Conservation (phyloP, 139 green algal genomes). For the Penium margaritaceum region DNA sequence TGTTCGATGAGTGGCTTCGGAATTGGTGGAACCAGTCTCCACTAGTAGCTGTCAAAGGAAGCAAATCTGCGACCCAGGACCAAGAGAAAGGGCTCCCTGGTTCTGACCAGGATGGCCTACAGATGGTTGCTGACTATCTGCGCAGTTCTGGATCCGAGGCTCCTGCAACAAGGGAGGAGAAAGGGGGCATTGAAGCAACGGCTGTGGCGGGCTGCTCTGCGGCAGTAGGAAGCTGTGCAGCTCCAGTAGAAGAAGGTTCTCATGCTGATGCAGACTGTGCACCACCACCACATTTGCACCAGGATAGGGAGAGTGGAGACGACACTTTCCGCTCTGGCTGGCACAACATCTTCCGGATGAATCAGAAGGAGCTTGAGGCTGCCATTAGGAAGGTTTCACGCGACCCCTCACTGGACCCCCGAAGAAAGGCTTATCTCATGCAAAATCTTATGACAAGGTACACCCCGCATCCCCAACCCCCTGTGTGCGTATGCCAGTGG, state of each 20-base stretch:
- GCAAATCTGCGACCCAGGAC: no score
- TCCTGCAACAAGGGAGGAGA: background rate
- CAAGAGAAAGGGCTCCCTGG: no score
- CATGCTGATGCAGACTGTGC: no score
- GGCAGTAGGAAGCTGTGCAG: background rate
- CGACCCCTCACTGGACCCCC: constrained; percentile 76
- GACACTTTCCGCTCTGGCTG: constrained; percentile 77
- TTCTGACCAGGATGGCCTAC: constrained; percentile 6
- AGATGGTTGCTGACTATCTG: constrained; percentile 31
- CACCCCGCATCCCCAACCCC: background rate
- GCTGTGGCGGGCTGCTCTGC: background rate
- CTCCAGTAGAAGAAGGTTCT: no score
- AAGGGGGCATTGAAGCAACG: background rate
- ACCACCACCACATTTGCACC: no score
- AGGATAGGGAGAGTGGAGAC: no score
- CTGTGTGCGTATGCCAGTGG: background rate
- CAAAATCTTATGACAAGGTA: constrained; percentile 87
- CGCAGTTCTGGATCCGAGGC: background rate
- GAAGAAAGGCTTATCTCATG: constrained; percentile 91
- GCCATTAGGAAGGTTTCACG: constrained; percentile 76
- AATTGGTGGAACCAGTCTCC: constrained; percentile 47
- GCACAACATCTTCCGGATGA: constrained; percentile 97
- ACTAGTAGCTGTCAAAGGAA: no score
- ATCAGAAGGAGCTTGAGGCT: constrained; percentile 93
- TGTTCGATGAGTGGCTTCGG: constrained; percentile 86